Evolutionary conservation across 345 rosid species (phyloP).

Genomic region (Citrus hindsii): DNA sequence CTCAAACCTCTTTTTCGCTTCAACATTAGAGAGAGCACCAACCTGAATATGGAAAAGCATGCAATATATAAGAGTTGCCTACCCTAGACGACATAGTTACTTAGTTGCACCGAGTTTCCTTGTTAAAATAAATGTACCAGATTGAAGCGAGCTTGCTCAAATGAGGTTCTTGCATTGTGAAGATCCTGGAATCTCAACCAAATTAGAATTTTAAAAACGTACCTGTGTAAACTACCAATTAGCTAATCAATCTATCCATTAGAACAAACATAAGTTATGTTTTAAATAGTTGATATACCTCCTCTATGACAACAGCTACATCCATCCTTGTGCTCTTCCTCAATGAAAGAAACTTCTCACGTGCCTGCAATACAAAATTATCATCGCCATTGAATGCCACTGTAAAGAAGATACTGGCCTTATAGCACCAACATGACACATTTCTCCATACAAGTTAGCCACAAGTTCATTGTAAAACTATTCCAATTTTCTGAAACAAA

Average conservation of each 20-base stretch:
- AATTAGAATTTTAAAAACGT: slow-evolving; percentile 37
- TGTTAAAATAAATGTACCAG: slow-evolving; percentile 35
- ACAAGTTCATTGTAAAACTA: slow-evolving; percentile 5
- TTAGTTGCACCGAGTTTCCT: background rate
- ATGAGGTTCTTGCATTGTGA: slow-evolving; percentile 56
- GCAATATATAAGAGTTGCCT: background rate
- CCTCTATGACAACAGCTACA: slow-evolving; percentile 61
- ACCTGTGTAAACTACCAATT: slow-evolving; percentile 19
- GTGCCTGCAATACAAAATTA: slow-evolving; percentile 43
- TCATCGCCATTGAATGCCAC: slow-evolving; percentile 12
- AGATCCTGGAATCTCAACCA: slow-evolving; percentile 61
- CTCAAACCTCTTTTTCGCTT: slow-evolving; percentile 67
- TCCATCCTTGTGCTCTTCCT: slow-evolving; percentile 72
- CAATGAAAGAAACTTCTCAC: slow-evolving; percentile 76
- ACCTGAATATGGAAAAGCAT: slow-evolving; percentile 39
- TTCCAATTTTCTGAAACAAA: background rate
- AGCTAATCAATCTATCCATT: slow-evolving; percentile 13
- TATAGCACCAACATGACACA: background rate
- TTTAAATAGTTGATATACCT: slow-evolving; percentile 39
- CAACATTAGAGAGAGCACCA: slow-evolving; percentile 59
- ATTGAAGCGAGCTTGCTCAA: slow-evolving; percentile 71
- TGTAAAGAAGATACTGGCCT: slow-evolving; percentile 3
- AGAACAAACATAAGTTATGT: slow-evolving; percentile 6
- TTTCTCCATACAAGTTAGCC: background rate
- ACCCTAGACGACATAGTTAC: background rate